Evolutionary conservation across 148 eudicot genomes (phyloP).

Genomic region (Nepenthes mirabilis): DNA sequence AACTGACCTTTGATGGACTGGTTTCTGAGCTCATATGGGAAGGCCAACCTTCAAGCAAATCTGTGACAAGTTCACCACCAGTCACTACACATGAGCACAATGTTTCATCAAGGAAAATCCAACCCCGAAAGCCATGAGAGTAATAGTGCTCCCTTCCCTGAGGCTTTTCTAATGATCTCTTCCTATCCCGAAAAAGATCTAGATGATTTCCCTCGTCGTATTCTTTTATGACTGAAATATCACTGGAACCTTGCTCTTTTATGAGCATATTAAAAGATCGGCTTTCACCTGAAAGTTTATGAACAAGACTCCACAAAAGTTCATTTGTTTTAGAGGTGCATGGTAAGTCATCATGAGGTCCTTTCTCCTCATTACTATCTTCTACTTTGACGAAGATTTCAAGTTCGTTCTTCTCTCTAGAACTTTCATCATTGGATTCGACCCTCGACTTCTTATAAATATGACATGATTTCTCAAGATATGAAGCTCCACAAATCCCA

Average conservation of each 20-base stretch:
- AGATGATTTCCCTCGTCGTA: constrained; percentile 12
- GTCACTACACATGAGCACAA: constrained; percentile 36
- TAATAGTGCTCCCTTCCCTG: constrained; percentile 10
- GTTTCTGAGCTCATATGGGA: constrained; percentile 18
- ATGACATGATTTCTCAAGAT: constrained; percentile 4
- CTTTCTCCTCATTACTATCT: constrained; percentile 8
- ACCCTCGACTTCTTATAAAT: constrained; percentile 1
- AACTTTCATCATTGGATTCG: constrained; percentile 7
- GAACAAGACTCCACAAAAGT: constrained; percentile 12
- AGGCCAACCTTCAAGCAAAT: constrained; percentile 20
- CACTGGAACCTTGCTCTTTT: constrained; percentile 6
- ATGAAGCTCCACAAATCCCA: background rate
- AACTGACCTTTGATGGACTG: constrained; percentile 29
- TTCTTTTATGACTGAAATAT: constrained; percentile 10
- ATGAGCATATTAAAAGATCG: constrained; percentile 5
- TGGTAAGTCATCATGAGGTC: constrained; percentile 11
- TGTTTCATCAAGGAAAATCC: constrained; percentile 55
- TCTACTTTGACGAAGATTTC: constrained; percentile 1
- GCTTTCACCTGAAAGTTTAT: constrained; percentile 14
- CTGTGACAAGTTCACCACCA: constrained; percentile 29
- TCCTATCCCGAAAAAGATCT: constrained; percentile 11
- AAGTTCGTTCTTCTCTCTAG: constrained; percentile 6
- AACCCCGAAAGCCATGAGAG: constrained; percentile 25
- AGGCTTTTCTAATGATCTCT: constrained; percentile 11
- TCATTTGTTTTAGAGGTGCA: constrained; percentile 16